A percentile compares a stretch with the other conserved stretches of the same genome.
phyloP scores from a whole-genome alignment of 2,329 filamentous ascomycete species.

The Beauveria varroae region DNA sequence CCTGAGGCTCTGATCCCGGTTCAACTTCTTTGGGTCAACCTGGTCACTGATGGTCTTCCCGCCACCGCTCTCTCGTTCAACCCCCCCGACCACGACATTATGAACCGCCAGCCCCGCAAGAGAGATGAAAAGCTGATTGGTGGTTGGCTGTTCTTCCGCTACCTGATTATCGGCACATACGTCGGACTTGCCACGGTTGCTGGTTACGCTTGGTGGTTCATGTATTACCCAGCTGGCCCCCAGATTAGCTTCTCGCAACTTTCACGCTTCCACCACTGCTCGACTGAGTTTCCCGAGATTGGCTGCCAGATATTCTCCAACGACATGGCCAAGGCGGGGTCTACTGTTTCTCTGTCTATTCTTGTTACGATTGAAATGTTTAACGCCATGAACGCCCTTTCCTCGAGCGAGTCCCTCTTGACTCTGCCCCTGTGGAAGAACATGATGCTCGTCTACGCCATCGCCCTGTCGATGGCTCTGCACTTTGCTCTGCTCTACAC shows the following conservation, averaged over 20 bases:
- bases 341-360: slow-evolving; percentile 84
- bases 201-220: slow-evolving; percentile 99
- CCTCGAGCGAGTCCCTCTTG: slow-evolving; percentile 86
- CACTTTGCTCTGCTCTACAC: slow-evolving; percentile 93
- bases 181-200: slow-evolving; percentile 91
- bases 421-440: slow-evolving; percentile 97
- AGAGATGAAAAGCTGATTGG: slow-evolving; percentile 88
- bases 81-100: slow-evolving; percentile 95
- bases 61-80: slow-evolving; percentile 97
- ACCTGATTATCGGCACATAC: slow-evolving; percentile 92
- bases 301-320: slow-evolving; percentile 89
- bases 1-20: slow-evolving; percentile 95
- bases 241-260: slow-evolving; percentile 89
- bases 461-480: slow-evolving; percentile 83
- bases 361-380: slow-evolving; percentile 99
- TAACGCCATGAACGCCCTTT: slow-evolving; percentile 97
- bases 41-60: slow-evolving; percentile 94
- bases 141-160: slow-evolving; percentile 95
- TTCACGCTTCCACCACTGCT: slow-evolving; percentile 89
- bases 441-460: slow-evolving; percentile 96
- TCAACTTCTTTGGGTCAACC: slow-evolving; percentile 96
- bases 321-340: slow-evolving; percentile 78
- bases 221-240: slow-evolving; percentile 85
- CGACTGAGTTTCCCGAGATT: slow-evolving; percentile 75
- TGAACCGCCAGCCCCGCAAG: slow-evolving; percentile 86